Conservation (phyloP, 331 rosid genomes). For the Acacia pycnantha region DNA sequence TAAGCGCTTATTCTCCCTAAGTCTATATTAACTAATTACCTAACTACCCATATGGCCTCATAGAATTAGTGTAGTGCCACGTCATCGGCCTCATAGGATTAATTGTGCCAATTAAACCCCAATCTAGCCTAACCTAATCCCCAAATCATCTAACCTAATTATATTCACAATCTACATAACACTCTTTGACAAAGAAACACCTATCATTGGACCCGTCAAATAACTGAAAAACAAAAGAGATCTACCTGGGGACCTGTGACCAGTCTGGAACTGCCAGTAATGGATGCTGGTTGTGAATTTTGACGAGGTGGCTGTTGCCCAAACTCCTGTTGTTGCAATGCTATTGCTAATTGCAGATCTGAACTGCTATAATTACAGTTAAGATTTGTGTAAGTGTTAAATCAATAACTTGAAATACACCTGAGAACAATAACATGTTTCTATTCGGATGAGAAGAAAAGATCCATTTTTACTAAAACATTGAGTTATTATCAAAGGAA, state of each 20-base stretch:
- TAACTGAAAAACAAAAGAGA: background rate
- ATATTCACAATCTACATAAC: too few species aligned
- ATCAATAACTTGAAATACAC: background rate
- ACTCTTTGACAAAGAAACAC: background rate
- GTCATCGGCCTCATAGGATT: too few species aligned
- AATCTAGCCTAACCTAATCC: too few species aligned
- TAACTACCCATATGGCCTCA: too few species aligned
- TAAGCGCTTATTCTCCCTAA: too few species aligned
- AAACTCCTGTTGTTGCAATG: constrained; percentile 97
- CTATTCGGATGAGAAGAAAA: background rate
- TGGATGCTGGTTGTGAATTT: constrained; percentile 58
- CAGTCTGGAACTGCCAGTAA: constrained; percentile 61
- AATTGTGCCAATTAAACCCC: too few species aligned
- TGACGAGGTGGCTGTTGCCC: constrained; percentile 80
- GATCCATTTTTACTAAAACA: constrained; percentile 15
- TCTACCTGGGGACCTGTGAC: constrained; percentile 92
- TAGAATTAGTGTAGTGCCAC: too few species aligned
- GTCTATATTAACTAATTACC: too few species aligned
- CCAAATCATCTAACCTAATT: too few species aligned
- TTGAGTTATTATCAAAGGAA: background rate
- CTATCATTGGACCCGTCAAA: background rate
- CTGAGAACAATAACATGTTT: background rate
- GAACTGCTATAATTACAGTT: constrained; percentile 55
- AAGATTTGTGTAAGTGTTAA: background rate
- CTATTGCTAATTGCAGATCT: constrained; percentile 93